These are phyloP conservation scores for Scheffersomyces stipitis DNA, from an alignment of 805 yeast genomes.

Conservation along the genomic window DNA sequence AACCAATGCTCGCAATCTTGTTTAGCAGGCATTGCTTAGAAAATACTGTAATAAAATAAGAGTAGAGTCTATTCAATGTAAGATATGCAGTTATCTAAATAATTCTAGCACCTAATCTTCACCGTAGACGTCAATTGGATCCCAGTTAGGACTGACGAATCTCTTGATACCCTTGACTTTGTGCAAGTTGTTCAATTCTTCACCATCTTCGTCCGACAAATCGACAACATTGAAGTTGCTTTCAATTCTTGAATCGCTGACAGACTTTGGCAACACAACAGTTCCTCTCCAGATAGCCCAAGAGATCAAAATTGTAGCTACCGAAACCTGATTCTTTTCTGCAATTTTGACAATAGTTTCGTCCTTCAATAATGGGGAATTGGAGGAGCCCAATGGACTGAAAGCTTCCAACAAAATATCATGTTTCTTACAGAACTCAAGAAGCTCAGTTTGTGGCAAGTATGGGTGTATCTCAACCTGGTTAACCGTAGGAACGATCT, in stretches of 20 bases:
- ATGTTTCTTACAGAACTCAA: slow-evolving; percentile 10
- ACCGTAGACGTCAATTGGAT: not conserved
- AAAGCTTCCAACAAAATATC: slow-evolving; percentile 25
- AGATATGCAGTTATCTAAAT: not conserved
- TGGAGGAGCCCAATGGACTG: slow-evolving; percentile 37
- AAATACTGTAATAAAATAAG: too few relatives aligned
- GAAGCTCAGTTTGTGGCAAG: slow-evolving; percentile 26
- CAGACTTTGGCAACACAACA: slow-evolving; percentile 41
- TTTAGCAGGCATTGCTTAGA: too few relatives aligned
- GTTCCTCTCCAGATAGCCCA: slow-evolving; percentile 42
- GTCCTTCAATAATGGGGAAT: slow-evolving; percentile 37
- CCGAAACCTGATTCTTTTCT: slow-evolving; percentile 27
- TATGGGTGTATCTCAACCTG: slow-evolving; percentile 39
- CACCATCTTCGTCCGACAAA: slow-evolving; percentile 37
- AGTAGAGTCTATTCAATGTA: too few relatives aligned
- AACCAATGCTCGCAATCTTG: too few relatives aligned
- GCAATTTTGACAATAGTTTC: slow-evolving; percentile 28
- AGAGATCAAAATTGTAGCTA: slow-evolving; percentile 36
- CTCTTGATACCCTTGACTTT: slow-evolving; percentile 1
- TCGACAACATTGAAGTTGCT: slow-evolving; percentile 35
- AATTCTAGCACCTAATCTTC: not conserved
- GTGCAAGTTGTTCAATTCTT: slow-evolving; percentile 8
- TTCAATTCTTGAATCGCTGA: slow-evolving; percentile 29
- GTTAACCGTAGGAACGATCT: slow-evolving; percentile 28
- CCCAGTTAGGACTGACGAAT: not conserved